Percentiles rank a stretch among this genome's conserved stretches.
These are phyloP conservation scores for Pythium vanterpoolii DNA, from an alignment of 352 stramenopile species.

Conservation along the genomic window DNA sequence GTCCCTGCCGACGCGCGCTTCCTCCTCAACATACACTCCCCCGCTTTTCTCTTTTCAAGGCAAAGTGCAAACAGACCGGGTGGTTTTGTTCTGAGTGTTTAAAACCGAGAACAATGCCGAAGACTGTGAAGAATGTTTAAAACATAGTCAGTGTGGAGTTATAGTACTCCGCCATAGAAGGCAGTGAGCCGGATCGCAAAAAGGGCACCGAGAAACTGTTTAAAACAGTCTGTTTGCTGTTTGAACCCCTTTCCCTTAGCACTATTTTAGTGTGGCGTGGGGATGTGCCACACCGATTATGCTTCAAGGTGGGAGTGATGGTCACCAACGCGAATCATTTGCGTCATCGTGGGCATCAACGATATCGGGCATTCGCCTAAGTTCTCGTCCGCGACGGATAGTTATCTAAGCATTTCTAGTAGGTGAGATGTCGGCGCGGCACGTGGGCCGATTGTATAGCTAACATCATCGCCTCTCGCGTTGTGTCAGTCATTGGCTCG, in stretches of 20 bases:
- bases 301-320: constrained; percentile 35
- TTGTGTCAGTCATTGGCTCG: not conserved
- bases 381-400: not conserved
- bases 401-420: not conserved
- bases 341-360: not conserved
- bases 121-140: constrained; percentile 2
- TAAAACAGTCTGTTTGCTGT: constrained; percentile 17
- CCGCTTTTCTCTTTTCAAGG: constrained; percentile 18
- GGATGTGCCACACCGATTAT: constrained; percentile 12
- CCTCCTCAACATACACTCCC: constrained; percentile 19
- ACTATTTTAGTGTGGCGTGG: constrained; percentile 6
- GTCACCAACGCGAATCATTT: constrained; percentile 4
- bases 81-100: constrained; percentile 23
- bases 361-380: not conserved
- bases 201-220: constrained; percentile 7
- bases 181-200: too few relatives aligned
- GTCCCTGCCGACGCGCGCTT: not conserved
- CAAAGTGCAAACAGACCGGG: constrained; percentile 5
- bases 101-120: constrained; percentile 25
- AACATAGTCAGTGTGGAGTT: not conserved
- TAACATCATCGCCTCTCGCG: not conserved
- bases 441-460: not conserved
- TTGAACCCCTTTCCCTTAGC: constrained; percentile 6
- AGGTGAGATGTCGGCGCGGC: constrained; percentile 21
- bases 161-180: too few relatives aligned